Evolutionary conservation across 345 rosid species (phyloP).

Genomic region (Linum trigynum): DNA sequence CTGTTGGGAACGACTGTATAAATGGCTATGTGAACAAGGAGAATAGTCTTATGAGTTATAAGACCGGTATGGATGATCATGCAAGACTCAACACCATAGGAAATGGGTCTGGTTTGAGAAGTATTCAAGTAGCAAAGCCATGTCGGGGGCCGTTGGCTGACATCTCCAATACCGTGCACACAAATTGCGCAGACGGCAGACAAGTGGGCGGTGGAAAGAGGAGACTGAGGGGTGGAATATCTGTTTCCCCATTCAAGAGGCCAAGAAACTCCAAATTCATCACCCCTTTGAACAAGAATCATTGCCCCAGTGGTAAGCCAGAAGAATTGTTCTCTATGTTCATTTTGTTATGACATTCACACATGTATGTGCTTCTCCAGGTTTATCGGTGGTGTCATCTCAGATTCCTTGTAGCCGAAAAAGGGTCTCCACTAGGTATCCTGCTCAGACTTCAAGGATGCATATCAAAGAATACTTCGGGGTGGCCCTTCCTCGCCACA

Average conservation of each 20-base stretch:
- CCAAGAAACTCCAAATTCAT: conserved; percentile 61
- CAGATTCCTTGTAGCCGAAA: conserved; percentile 33
- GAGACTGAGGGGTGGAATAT: conserved; percentile 38
- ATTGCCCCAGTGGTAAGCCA: conserved; percentile 42
- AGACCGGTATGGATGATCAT: conserved; percentile 10
- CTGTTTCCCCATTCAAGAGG: conserved; percentile 64
- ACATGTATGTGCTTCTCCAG: conserved; percentile 32
- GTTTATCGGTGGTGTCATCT: conserved; percentile 40
- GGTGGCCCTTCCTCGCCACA: conserved; percentile 35
- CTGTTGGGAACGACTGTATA: conserved; percentile 29
- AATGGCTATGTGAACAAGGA: conserved; percentile 18
- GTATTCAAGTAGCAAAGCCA: conserved; percentile 29
- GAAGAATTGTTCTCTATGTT: neutral
- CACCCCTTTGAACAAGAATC: conserved; percentile 46
- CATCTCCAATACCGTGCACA: conserved; percentile 45
- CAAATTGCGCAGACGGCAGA: conserved; percentile 22
- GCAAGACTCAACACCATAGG: conserved; percentile 17
- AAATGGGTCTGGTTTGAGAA: conserved; percentile 22
- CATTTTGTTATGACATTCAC: conserved; percentile 9
- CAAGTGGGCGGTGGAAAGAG: conserved; percentile 37
- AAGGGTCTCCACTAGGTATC: conserved; percentile 52
- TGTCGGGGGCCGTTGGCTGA: conserved; percentile 42
- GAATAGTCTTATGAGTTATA: conserved; percentile 19
- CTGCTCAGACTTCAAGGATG: conserved; percentile 43
- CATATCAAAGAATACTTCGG: conserved; percentile 63